phyloP scores from a whole-genome alignment of 1,284 basidiomycete genomes.

The Cryptococcus amylolentus region DNA sequence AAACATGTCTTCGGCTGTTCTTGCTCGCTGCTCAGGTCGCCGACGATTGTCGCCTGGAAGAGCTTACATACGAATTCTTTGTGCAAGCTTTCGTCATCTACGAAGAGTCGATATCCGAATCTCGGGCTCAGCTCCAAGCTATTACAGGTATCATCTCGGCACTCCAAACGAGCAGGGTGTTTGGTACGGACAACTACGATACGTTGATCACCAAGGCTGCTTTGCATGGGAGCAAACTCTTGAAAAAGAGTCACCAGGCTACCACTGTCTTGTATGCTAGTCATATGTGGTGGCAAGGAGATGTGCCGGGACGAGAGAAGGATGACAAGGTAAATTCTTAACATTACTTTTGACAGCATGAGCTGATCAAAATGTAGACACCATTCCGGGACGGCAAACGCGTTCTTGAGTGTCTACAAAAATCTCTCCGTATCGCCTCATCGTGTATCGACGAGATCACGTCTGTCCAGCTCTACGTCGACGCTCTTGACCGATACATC shows the following conservation, averaged over 20 bases:
- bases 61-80: conserved; percentile 90
- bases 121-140: conserved; percentile 83
- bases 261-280: conserved; percentile 89
- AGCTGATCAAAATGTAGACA: conserved; percentile 55
- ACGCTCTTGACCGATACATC: conserved; percentile 84
- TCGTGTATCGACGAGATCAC: conserved; percentile 92
- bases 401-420: conserved; percentile 90
- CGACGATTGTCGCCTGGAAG: conserved; percentile 87
- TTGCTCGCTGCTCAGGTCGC: conserved; percentile 89
- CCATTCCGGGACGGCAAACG: conserved; percentile 91
- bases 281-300: conserved; percentile 94
- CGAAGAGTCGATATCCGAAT: conserved; percentile 91
- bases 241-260: conserved; percentile 96
- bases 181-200: conserved; percentile 87
- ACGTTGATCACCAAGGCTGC: conserved; percentile 94
- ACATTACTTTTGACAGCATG: not conserved
- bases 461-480: conserved; percentile 86
- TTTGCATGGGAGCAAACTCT: conserved; percentile 82
- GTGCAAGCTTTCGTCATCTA: conserved; percentile 94
- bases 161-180: conserved; percentile 76
- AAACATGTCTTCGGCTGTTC: conserved; percentile 84
- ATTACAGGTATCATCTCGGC: conserved; percentile 88
- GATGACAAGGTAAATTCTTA: conserved; percentile 49
- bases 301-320: conserved; percentile 52
- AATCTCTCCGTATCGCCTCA: conserved; percentile 86